phyloP scores from a whole-genome alignment of 331 rosid genomes.

The Stylosanthes scabra region DNA sequence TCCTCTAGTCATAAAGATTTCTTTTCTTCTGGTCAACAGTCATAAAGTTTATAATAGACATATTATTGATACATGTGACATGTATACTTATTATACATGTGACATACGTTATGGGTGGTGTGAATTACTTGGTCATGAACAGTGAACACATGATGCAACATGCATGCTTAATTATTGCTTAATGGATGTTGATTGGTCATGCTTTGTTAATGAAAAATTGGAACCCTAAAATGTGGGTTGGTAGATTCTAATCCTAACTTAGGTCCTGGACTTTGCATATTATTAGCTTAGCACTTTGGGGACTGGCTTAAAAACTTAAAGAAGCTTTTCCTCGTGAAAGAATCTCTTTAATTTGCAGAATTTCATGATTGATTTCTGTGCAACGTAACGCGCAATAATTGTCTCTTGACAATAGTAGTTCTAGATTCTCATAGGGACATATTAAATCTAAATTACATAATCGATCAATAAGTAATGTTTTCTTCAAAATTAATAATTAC shows the following conservation, averaged over 20 bases:
- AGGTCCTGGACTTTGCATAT: neutral
- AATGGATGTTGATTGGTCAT: neutral
- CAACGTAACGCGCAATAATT: neutral
- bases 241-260: neutral
- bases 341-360: neutral
- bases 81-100: neutral
- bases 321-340: constrained; percentile 8
- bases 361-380: constrained; percentile 2
- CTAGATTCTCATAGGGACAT: neutral
- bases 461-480: no score
- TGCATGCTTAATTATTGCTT: neutral
- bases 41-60: no score
- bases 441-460: no score
- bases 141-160: neutral
- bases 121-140: neutral
- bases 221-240: neutral
- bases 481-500: no score
- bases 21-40: no score
- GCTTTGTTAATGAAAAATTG: neutral
- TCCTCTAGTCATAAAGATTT: no score
- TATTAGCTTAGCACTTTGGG: constrained; percentile 1
- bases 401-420: neutral
- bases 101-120: neutral
- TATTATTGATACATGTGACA: neutral
- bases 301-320: neutral